These are phyloP conservation scores for Triglochin maritima DNA, from an alignment of 106 monocot genomes.

Conservation along the genomic window DNA sequence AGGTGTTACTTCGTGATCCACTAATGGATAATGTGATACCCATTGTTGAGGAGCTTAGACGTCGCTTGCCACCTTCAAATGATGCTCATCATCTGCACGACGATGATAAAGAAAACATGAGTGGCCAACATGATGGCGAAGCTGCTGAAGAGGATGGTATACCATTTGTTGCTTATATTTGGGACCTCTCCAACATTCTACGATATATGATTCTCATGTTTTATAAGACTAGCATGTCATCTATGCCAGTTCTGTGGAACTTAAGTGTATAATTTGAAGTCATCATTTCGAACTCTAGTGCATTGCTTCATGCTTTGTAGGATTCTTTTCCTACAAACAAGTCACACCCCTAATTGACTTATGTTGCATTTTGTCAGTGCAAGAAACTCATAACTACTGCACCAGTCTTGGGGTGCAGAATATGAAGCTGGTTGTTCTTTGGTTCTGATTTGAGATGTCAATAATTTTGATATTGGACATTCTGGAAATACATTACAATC, in stretches of 20 bases:
- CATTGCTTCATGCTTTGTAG: no score
- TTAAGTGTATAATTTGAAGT: no score
- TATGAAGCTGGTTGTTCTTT: no score
- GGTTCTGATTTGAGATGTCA: no score
- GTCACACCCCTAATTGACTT: no score
- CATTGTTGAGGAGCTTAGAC: constrained; percentile 86
- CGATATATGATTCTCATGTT: neutral
- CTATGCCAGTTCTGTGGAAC: neutral
- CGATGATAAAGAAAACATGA: constrained; percentile 46
- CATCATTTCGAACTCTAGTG: no score
- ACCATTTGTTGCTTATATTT: neutral
- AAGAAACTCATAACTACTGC: no score
- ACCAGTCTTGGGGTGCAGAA: no score
- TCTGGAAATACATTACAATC: no score
- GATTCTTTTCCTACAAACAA: no score
- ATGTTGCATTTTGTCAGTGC: no score
- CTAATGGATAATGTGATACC: constrained; percentile 71
- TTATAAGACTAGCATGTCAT: neutral
- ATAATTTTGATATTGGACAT: no score
- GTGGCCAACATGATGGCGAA: constrained; percentile 60
- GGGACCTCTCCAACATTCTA: neutral
- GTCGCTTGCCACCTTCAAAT: constrained; percentile 44
- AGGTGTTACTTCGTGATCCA: constrained; percentile 93
- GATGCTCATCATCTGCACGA: constrained; percentile 20
- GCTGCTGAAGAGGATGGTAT: constrained; percentile 82